Base-by-base conservation (phyloP, 208 protist species). In the Leishmania turanica region DNA sequence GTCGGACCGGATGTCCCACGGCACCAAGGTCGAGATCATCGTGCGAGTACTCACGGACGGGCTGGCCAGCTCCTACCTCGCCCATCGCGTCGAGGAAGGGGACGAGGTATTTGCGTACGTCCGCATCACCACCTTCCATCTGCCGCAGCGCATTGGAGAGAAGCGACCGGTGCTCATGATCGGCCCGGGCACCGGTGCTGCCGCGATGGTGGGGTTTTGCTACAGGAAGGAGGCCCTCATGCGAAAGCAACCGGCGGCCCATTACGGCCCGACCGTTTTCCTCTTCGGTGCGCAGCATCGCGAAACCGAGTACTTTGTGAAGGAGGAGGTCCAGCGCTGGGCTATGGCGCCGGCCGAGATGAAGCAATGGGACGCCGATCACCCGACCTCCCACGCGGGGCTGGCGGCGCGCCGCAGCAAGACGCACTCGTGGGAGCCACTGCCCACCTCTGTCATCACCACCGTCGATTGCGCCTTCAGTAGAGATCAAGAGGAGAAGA, bases 101-200 rank as follows among this genome's bases (percentile, higher is more conserved):
- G 81, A 81, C 13, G 54, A 75, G 17, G 86, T 96, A 27, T 94
- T 88, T n/a, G 88, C 91, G 37, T 99, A 96, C 83, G 91, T 99
- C n/a, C 88, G 95, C 51, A 84, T 83, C 64, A 98, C 92, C 37
- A 92, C 81, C 60, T 99, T 99, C 83, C 91, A 98, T 79, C 83
- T 96, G 37, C 95, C 97, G 49, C 79, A 83, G 40, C 84, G 83
- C 37, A 78, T 91, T 42, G 78, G 81, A 37, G 69, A 84, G 56
- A 84, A 68, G 2, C 87, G 82, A 6, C 95, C 96, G 13, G 68
- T 99, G 9, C 80, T 98, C 27, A 96, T 99, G 93, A 97, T 99
- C 78, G 97, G 96, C 27, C 94, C 97, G 1, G 98, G 98, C 66
- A 99, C 97, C 9, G 98, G 98, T 42, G 87, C 98, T 13, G 93